Percentiles rank a stretch among this genome's conserved stretches.
Evolutionary conservation across 192 early-diverging fungal species (phyloP).

Genomic region (Dissophora globulifera): DNA sequence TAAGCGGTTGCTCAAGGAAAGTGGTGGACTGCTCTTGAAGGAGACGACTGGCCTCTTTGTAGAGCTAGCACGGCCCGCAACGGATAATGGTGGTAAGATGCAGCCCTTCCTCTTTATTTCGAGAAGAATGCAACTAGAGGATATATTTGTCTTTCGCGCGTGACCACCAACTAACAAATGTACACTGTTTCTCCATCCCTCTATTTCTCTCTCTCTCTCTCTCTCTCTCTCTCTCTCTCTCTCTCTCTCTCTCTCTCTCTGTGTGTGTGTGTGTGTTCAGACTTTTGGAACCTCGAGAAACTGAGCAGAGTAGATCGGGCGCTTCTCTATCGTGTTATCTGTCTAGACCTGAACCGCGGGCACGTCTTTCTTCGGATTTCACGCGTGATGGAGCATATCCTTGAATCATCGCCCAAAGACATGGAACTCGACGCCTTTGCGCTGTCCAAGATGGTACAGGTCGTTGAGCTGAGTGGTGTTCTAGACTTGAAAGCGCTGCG

Average conservation of each 20-base stretch:
- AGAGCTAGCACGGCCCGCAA: constrained; percentile 31
- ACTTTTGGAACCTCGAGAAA: constrained; percentile 40
- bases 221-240: neutral
- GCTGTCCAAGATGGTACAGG: constrained; percentile 44
- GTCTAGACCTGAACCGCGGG: constrained; percentile 35
- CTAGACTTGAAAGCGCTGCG: constrained; percentile 34
- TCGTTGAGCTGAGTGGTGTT: constrained; percentile 32
- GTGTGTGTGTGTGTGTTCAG: neutral
- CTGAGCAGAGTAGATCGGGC: constrained; percentile 32
- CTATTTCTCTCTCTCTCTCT: neutral
- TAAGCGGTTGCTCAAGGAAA: constrained; percentile 30
- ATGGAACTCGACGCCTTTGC: constrained; percentile 50
- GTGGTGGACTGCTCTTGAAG: constrained; percentile 30
- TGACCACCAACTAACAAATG: no score
- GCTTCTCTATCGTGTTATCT: constrained; percentile 31
- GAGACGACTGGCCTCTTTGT: constrained; percentile 40
- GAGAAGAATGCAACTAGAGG: no score
- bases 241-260: neutral
- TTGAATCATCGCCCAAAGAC: constrained; percentile 22
- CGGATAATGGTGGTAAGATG: constrained; percentile 37
- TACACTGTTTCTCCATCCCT: neutral
- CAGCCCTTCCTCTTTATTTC: no score
- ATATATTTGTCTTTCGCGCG: no score
- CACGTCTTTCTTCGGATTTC: constrained; percentile 38
- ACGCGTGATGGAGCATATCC: constrained; percentile 30